Base-by-base conservation (phyloP, 495 filamentous ascomycete genomes). In the Aspergillus saccharolyticus region DNA sequence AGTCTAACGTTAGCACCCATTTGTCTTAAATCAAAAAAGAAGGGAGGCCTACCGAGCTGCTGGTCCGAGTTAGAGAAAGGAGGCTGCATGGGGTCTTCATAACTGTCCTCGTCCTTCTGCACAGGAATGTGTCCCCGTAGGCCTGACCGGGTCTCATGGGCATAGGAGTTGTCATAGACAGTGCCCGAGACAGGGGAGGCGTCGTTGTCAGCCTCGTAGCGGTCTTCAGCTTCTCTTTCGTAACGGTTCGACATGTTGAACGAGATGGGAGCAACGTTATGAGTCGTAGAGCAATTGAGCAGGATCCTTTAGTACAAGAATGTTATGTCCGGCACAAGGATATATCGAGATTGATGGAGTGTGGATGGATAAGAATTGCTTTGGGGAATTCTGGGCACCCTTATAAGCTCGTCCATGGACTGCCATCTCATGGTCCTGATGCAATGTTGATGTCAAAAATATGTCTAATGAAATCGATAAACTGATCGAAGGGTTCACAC, bases 151-250 rank as follows among this genome's bases (percentile, higher is more conserved):
- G 63, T 57, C 44, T 68, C 63, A 28, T 55, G 22, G 16, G 55
- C 53, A 53, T 69, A 69, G 0, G 60, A 54, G 44, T 60, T 50
- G 47, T 70, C 70, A 12, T 42, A 15, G 44, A 56, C 52, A 17
- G 53, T 12, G 15, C 60, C 60, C 4, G 64, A 53, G 14, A 70
- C 56, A 15, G 66, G 67, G 1, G 64, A 63, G 14, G 50, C 0
- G 52, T 72, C 70, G 44, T 65, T 70, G 42, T 66, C 54, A 12
- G 28, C 49, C 55, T 72, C 68, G 60, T 69, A 70, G 44, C 1
- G 1, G 52, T 70, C 70, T 44, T 72, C 70, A 22, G 60, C 67
- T 49, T 63, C 56, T 60, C 66, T 57, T 59, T 72, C 63, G n/a
- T 22, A 21, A 43, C 19, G 59, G 58, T 56, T 66, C 15, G 64